Conservation (phyloP, 257 asterid genomes). For the Parsonsia alboflavescens region DNA sequence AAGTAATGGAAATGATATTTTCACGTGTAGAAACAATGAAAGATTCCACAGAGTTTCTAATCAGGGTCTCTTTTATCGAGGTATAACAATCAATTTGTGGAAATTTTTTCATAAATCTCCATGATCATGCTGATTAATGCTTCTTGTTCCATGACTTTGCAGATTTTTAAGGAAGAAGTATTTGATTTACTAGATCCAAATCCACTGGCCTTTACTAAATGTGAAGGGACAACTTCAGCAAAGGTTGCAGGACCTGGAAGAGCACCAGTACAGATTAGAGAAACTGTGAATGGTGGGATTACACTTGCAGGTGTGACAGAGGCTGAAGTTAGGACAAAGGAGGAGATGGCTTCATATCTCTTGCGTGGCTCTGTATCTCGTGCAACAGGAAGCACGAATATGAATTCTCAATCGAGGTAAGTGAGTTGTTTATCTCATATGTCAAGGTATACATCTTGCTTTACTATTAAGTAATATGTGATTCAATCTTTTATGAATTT, state of each 20-base stretch:
- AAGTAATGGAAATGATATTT: conserved; percentile 80
- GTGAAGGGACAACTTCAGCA: conserved; percentile 28
- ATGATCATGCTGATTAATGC: neutral
- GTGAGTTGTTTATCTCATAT: neutral
- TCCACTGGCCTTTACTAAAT: conserved; percentile 25
- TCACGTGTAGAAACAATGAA: conserved; percentile 54
- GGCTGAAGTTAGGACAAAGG: conserved; percentile 81
- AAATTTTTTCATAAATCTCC: neutral
- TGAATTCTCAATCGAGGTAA: conserved; percentile 96
- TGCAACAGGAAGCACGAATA: conserved; percentile 97
- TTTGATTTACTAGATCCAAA: conserved; percentile 73
- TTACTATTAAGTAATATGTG: neutral
- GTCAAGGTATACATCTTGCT: neutral
- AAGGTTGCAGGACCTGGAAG: conserved; percentile 57
- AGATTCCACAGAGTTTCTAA: conserved; percentile 63
- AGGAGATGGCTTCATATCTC: conserved; percentile 84
- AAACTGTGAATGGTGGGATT: conserved; percentile 79
- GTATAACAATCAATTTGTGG: conserved; percentile 30
- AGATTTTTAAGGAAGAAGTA: conserved; percentile 97
- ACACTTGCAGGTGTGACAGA: conserved; percentile 96
- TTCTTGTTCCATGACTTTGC: conserved; percentile 19
- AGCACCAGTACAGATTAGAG: conserved; percentile 90
- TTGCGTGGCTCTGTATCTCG: conserved; percentile 82
- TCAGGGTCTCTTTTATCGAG: conserved; percentile 93
- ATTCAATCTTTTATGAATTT: neutral